Conservation (phyloP, 2,329 filamentous ascomycete species). For the Hysterium pulicare region DNA sequence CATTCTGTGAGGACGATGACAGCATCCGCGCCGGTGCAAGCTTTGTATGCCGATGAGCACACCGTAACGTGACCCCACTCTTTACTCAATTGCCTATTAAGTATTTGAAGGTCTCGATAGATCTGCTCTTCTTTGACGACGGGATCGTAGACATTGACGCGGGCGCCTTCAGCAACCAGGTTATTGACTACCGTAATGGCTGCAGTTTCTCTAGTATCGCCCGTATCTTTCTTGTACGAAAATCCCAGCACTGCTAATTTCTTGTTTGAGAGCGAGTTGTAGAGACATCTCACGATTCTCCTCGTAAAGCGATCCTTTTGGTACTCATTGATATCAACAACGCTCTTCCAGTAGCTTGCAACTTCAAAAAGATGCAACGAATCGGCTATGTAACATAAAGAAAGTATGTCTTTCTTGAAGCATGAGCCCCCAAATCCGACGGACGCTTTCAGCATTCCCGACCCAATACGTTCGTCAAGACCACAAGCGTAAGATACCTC, state of each 20-base stretch:
- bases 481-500: constrained; percentile 68
- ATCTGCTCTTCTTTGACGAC: constrained; percentile 4
- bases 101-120: not conserved
- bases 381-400: constrained; percentile 70
- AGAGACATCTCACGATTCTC: constrained; percentile 58
- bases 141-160: constrained; percentile 50
- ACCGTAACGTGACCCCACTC: not conserved
- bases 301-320: constrained; percentile 67
- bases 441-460: constrained; percentile 69
- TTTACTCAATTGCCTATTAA: not conserved
- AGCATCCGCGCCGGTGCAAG: constrained; percentile 4
- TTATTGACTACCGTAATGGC: constrained; percentile 65
- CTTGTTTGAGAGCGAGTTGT: constrained; percentile 66
- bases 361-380: constrained; percentile 67
- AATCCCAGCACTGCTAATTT: constrained; percentile 71
- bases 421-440: constrained; percentile 78
- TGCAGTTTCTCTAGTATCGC: constrained; percentile 69
- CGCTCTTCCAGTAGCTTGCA: constrained; percentile 70
- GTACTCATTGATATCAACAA: constrained; percentile 74
- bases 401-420: constrained; percentile 77
- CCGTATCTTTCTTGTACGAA: constrained; percentile 77
- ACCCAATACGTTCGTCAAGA: constrained; percentile 67
- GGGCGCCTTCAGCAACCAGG: constrained; percentile 62
- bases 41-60: not conserved
- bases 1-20: constrained; percentile 10